Evolutionary conservation across 495 filamentous ascomycete species (phyloP).

Genomic region (Aspergillus cavernicola): DNA sequence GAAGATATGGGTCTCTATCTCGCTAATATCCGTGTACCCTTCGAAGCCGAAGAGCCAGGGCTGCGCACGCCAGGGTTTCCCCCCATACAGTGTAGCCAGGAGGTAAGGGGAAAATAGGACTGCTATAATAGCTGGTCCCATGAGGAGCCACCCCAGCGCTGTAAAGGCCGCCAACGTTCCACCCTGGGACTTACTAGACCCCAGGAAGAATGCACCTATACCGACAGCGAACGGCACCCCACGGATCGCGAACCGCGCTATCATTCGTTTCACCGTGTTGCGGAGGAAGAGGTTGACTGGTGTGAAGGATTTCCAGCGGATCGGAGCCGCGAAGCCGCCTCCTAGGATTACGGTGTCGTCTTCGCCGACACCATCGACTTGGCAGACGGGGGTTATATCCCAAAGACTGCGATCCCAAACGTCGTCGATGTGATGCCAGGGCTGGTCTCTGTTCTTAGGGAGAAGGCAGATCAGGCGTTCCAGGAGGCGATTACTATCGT

Average conservation of each 20-base stretch:
- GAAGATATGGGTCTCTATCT: not conserved
- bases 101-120: too few relatives aligned
- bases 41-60: slow-evolving; percentile 3
- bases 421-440: not conserved
- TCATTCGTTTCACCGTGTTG: not conserved
- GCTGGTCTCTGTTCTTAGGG: not conserved
- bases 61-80: too few relatives aligned
- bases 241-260: not conserved
- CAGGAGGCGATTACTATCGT: not conserved
- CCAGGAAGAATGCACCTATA: too few relatives aligned
- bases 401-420: not conserved
- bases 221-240: too few relatives aligned
- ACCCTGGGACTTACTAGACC: too few relatives aligned
- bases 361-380: not conserved
- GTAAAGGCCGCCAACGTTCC: too few relatives aligned
- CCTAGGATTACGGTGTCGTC: not conserved
- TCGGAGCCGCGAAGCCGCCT: not conserved
- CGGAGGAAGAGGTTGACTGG: not conserved
- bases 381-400: not conserved
- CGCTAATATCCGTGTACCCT: not conserved
- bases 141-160: too few relatives aligned
- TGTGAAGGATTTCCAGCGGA: not conserved
- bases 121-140: too few relatives aligned
- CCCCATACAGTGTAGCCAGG: too few relatives aligned
- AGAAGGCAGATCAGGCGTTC: not conserved